These are phyloP conservation scores for Waitea zeae DNA, from an alignment of 1,284 basidiomycete species.

Conservation along the genomic window DNA sequence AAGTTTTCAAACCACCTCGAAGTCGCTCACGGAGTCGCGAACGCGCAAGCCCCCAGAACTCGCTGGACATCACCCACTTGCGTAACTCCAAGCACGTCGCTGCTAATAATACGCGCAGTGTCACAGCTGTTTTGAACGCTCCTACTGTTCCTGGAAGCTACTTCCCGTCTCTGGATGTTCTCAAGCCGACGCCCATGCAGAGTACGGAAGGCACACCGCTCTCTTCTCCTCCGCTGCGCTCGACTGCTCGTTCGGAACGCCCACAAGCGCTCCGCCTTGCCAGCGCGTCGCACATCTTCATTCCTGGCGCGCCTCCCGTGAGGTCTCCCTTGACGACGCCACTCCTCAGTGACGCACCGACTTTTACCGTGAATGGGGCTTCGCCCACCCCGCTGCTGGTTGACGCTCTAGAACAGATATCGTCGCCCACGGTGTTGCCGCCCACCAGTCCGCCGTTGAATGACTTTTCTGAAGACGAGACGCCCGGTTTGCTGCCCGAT, in stretches of 20 bases:
- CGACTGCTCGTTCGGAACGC: no score
- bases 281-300: constrained; percentile 15
- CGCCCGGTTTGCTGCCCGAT: constrained; percentile 35
- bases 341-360: constrained; percentile 6
- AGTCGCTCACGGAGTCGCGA: constrained; percentile 19
- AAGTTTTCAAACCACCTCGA: constrained; percentile 44
- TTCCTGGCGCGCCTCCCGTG: constrained; percentile 24
- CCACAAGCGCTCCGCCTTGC: background rate
- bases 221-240: no score
- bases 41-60: no score
- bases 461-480: no score
- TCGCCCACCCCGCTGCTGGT: background rate
- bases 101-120: no score
- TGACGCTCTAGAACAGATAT: background rate
- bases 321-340: constrained; percentile 11
- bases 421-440: background rate
- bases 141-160: constrained; percentile 3
- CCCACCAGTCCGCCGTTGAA: no score
- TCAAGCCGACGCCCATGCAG: background rate
- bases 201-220: background rate
- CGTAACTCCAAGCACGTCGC: constrained; percentile 2
- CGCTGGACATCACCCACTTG: constrained; percentile 9
- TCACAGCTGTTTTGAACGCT: no score
- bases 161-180: background rate
- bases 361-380: constrained; percentile 8